Evolutionary conservation across 495 filamentous ascomycete species (phyloP).

Genomic region (Cenococcum geophilum): DNA sequence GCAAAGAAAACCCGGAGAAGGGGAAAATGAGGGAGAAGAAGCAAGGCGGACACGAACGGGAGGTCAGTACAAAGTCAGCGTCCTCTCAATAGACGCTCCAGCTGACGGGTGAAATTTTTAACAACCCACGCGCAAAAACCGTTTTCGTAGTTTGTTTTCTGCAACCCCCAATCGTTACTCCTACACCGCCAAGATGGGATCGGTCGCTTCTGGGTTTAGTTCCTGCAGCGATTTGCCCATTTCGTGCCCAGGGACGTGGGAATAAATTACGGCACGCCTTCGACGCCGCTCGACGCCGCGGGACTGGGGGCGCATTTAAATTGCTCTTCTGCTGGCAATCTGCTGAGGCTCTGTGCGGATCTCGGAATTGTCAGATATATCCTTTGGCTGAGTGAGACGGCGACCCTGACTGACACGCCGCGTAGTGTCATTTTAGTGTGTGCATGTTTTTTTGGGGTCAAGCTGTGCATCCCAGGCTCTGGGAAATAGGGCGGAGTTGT

Average conservation of each 20-base stretch:
- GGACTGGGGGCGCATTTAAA: not conserved
- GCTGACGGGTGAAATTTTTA: not conserved
- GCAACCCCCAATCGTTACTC: not conserved
- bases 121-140: not conserved
- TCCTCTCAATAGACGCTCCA: no score
- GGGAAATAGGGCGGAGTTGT: no score
- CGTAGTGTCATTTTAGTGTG: no score
- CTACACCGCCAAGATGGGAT: constrained; percentile 2
- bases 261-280: not conserved
- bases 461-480: no score
- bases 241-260: not conserved
- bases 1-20: not conserved
- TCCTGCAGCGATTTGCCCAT: not conserved
- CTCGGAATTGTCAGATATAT: not conserved
- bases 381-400: not conserved
- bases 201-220: constrained; percentile 3
- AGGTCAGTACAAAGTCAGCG: no score
- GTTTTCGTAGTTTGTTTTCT: not conserved
- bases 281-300: not conserved
- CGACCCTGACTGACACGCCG: no score
- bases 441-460: no score
- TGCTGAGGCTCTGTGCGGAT: not conserved
- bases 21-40: not conserved
- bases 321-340: not conserved
- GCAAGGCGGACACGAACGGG: not conserved